Evolutionary conservation across 2,329 filamentous ascomycete species (phyloP).

Genomic region (Hymenoscyphus fraxineus): DNA sequence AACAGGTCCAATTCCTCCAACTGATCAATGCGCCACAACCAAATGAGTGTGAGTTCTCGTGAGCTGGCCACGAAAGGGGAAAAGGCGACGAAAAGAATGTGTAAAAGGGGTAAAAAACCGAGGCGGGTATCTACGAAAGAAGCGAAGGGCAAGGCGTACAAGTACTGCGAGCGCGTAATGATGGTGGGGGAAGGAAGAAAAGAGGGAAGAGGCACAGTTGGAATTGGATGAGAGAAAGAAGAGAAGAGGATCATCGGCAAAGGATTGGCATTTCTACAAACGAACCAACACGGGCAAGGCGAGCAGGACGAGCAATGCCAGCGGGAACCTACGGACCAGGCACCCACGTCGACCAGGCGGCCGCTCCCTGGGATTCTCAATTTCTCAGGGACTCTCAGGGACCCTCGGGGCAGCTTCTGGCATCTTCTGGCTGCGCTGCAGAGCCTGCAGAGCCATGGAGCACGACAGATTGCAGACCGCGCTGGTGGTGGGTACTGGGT

Average conservation of each 20-base stretch:
- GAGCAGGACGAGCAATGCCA: background rate
- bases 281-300: constrained; percentile 4
- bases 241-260: background rate
- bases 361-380: too few species aligned
- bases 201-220: background rate
- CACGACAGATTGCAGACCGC: background rate
- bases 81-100: constrained; percentile 13
- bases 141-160: constrained; percentile 14
- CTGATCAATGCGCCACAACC: constrained; percentile 10
- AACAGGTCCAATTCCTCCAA: background rate
- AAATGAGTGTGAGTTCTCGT: constrained; percentile 20
- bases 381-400: background rate
- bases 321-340: constrained; percentile 2
- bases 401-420: background rate
- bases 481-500: background rate
- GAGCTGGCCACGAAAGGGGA: constrained; percentile 21
- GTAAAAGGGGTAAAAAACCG: constrained; percentile 1
- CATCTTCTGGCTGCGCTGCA: background rate
- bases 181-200: constrained; percentile 3
- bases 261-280: background rate
- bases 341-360: background rate
- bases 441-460: background rate
- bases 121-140: constrained; percentile 16
- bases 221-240: background rate
- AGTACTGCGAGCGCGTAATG: constrained; percentile 1